Percentiles rank a stretch among this genome's conserved stretches.
Conservation (phyloP, 768 basidiomycete species). For the Strobilomyces echinocephalus region DNA sequence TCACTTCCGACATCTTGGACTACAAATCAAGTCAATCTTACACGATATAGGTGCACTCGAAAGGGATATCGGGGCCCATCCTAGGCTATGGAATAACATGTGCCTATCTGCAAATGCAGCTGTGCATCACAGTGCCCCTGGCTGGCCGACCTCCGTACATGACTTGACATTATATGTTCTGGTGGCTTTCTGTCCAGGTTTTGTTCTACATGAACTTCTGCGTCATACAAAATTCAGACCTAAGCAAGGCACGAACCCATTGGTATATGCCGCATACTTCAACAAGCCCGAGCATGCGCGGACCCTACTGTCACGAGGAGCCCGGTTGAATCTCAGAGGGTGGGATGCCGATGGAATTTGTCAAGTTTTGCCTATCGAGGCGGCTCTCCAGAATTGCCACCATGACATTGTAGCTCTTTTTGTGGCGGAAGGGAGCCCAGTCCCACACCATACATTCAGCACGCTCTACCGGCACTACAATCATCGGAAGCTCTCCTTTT, state of each 20-base stretch:
- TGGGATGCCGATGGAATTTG: background rate
- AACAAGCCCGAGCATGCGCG: background rate
- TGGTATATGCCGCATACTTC: conserved; percentile 3
- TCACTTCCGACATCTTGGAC: background rate
- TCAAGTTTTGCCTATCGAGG: background rate
- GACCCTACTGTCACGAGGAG: background rate
- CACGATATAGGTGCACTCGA: background rate
- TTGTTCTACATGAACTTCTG: background rate
- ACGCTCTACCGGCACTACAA: background rate
- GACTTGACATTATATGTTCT: background rate
- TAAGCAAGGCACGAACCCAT: conserved; percentile 1
- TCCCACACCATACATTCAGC: background rate
- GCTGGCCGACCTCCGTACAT: background rate
- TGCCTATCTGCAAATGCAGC: background rate
- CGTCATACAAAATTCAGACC: background rate
- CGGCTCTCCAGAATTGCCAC: background rate
- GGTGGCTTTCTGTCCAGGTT: background rate
- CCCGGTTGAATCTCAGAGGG: background rate
- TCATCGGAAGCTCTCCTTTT: background rate
- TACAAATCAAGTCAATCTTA: background rate
- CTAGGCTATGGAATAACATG: background rate
- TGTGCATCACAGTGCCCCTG: background rate
- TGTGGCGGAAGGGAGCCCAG: background rate
- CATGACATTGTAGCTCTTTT: background rate
- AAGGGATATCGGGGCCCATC: background rate